Conservation (phyloP, 257 asterid species). For the Solanum pinnatisectum region DNA sequence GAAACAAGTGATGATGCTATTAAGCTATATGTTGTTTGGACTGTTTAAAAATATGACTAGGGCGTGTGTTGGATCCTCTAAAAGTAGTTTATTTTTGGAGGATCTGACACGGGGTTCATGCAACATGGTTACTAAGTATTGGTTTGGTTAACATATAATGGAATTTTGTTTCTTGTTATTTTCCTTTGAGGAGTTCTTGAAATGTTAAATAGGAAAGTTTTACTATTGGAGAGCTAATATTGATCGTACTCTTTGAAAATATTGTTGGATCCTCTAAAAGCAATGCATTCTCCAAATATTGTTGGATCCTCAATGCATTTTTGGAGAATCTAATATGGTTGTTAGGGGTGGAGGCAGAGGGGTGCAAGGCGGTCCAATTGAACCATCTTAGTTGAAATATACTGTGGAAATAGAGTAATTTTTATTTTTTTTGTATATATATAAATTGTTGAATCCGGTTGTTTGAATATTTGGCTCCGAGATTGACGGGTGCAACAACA, state of each 20-base stretch:
- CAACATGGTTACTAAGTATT: not conserved
- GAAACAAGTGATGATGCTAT: not conserved
- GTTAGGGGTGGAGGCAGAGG: too few species aligned
- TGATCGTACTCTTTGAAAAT: not conserved
- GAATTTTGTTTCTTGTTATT: not conserved
- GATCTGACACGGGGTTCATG: not conserved
- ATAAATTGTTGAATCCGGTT: too few species aligned
- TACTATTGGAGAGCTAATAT: not conserved
- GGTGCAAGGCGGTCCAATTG: too few species aligned
- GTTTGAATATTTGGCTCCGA: not conserved
- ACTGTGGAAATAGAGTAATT: not conserved
- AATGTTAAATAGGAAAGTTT: not conserved
- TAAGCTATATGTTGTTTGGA: not conserved
- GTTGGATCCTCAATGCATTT: not conserved
- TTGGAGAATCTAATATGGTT: too few species aligned
- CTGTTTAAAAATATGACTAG: not conserved
- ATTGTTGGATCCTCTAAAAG: not conserved
- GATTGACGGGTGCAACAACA: not conserved
- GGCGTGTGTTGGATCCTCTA: not conserved
- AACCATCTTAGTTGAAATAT: not conserved
- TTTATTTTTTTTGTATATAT: accelerated
- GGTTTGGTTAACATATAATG: not conserved
- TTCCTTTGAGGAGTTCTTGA: not conserved
- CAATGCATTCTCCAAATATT: not conserved
- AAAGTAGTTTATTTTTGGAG: not conserved